Percentiles rank a stretch among this genome's conserved stretches.
Evolutionary conservation across 345 rosid genomes (phyloP).

Genomic region (Ricinus communis): DNA sequence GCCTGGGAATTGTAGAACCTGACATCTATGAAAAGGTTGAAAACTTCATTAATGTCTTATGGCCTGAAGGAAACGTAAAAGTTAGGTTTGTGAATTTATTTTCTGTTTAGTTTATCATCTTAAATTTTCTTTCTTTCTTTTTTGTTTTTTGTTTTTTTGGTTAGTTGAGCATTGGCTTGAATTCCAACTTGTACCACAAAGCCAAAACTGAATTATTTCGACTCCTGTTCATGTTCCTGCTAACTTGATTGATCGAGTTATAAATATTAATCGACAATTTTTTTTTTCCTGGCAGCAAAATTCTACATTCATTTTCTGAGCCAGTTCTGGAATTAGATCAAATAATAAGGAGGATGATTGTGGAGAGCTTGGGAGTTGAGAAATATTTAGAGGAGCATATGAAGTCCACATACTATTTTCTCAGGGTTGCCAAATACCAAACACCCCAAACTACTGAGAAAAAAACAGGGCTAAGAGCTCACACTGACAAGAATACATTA

Average conservation of each 20-base stretch:
- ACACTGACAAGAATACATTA: constrained; percentile 26
- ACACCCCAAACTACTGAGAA: constrained; percentile 17
- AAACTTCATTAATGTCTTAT: constrained; percentile 31
- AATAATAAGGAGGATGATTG: constrained; percentile 24
- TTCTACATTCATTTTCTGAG: constrained; percentile 21
- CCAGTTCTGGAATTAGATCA: constrained; percentile 29
- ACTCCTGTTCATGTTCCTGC: too few species aligned
- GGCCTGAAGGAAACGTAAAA: constrained; percentile 37
- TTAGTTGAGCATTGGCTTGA: too few species aligned
- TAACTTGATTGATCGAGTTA: too few species aligned
- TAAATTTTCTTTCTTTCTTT: too few species aligned
- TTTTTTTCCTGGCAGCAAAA: constrained; percentile 17
- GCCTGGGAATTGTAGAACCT: constrained; percentile 34
- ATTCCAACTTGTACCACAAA: too few species aligned
- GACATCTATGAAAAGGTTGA: constrained; percentile 1
- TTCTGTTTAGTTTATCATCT: too few species aligned
- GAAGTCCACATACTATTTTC: constrained; percentile 6
- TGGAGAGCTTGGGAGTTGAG: constrained; percentile 19
- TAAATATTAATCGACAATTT: too few species aligned
- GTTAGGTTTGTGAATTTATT: constrained; percentile 26
- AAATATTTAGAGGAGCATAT: constrained; percentile 27
- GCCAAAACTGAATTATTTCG: too few species aligned
- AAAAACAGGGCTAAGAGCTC: constrained; percentile 7
- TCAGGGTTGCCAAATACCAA: constrained; percentile 25
- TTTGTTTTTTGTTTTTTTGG: too few species aligned